Evolutionary conservation across 345 rosid species (phyloP).

Genomic region (Gossypium arboreum): DNA sequence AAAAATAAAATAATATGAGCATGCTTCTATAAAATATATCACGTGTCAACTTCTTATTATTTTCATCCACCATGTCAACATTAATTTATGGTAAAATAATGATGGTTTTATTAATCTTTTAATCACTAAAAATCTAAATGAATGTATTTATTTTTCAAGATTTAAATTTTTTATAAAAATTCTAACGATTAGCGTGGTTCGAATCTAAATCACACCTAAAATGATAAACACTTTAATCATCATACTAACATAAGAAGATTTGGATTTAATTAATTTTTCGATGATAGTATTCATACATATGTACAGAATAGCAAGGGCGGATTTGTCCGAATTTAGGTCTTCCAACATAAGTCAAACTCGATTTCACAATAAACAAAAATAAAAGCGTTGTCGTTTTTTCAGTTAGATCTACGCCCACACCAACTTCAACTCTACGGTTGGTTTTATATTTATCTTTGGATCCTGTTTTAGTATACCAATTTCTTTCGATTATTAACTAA

Average conservation of each 20-base stretch:
- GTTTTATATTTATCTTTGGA: background rate
- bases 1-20: too few relatives aligned
- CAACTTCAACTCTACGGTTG: background rate
- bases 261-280: too few relatives aligned
- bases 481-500: background rate
- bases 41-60: too few relatives aligned
- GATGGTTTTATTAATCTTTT: too few relatives aligned
- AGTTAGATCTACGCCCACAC: background rate
- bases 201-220: too few relatives aligned
- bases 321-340: background rate
- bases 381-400: background rate
- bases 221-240: fast-evolving
- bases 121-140: too few relatives aligned
- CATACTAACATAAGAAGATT: fast-evolving
- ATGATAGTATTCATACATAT: too few relatives aligned
- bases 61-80: too few relatives aligned
- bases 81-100: too few relatives aligned
- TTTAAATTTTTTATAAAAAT: fast-evolving
- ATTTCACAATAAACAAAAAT: background rate
- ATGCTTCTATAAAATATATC: too few relatives aligned
- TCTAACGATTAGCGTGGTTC: fast-evolving
- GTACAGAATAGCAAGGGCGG: background rate
- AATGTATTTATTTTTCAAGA: too few relatives aligned
- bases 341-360: slow-evolving; percentile 18
- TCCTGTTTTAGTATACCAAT: background rate